Base-by-base conservation (phyloP, 129 eudicot genomes). In the Deinandra increscens region DNA sequence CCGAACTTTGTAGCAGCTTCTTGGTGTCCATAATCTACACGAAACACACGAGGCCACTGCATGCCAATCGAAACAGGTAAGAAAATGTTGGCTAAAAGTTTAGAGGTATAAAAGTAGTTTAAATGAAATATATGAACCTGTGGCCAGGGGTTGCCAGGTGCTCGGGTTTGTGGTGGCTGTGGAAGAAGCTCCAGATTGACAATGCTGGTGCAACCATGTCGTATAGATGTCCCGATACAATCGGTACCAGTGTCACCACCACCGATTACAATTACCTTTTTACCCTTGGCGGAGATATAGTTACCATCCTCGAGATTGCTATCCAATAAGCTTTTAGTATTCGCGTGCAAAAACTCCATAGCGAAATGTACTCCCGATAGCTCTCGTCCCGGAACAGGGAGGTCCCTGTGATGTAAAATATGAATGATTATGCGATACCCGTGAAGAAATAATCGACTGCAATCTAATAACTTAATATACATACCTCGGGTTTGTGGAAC, bases 241-340 rank as follows among this genome's bases (percentile, higher is more conserved):
- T 94, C 99, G 5, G 99, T 94, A 23, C 99, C 99, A 1, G 99
- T 94, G 77, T 94, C 99, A 51, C 99, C 99, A 37, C 99, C 99
- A 77, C 99, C 99, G 46, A 94, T 94, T 19, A 94, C 99, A 44
- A 94, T 87, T 18, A 89, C 96, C 83, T 89, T 94, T 86, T 94
- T 94, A 34, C 97, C 99, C 72, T 87, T 87, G 13, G 99, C 99
- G 15, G 99, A 89, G 17, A 94, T 87, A 66, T 89, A 90, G 9
- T 90, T 84, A 20, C 90, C 95, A 75, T 94, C 99, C 78, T 87
- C 63, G 4, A 89, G 96, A 65, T 90, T 85, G 91, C 97, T 90
- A 66, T 94, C 99, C 11, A 94, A 85, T 69, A 94, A 77, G 74
- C 97, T 94, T 75, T 94, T 94, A 4, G 99, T 94, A 75, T 94